Evolutionary conservation across 1,284 basidiomycete species (phyloP).

Genomic region (Tremellales sp.): DNA sequence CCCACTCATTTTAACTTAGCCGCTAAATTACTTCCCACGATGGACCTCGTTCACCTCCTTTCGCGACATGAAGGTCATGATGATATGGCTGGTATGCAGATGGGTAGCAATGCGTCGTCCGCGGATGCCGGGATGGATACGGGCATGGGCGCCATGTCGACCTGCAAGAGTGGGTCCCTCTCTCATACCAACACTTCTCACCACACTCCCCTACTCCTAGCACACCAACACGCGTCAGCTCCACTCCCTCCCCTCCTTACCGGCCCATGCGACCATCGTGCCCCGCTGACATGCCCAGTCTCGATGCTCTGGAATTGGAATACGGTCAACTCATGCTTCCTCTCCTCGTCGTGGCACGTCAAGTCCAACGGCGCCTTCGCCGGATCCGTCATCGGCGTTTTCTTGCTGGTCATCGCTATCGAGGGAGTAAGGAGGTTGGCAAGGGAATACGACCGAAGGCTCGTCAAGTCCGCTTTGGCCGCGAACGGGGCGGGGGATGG

Average conservation of each 20-base stretch:
- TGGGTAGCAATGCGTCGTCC: neutral
- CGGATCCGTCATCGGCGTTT: conserved; percentile 47
- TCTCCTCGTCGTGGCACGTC: conserved; percentile 46
- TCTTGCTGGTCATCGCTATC: conserved; percentile 46
- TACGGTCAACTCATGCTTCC: conserved; percentile 49
- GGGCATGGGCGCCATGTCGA: neutral
- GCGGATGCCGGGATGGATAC: neutral
- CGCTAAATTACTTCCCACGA: neutral
- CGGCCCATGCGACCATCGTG: neutral
- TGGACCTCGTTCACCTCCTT: neutral
- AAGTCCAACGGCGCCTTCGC: conserved; percentile 43
- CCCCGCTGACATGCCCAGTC: conserved; percentile 16
- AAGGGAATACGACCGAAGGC: conserved; percentile 47
- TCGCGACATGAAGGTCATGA: too few species aligned
- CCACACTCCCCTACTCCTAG: neutral
- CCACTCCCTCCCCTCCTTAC: neutral
- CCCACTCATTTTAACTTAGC: neutral
- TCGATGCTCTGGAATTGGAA: conserved; percentile 49
- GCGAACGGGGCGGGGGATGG: neutral
- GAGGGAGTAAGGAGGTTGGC: conserved; percentile 44
- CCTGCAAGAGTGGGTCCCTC: neutral
- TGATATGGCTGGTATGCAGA: neutral
- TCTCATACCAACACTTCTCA: neutral
- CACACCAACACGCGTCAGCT: neutral
- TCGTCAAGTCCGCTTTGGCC: conserved; percentile 18